Evolutionary conservation across 2,329 filamentous ascomycete genomes (phyloP).

Genomic region (Juglanconis sp.): DNA sequence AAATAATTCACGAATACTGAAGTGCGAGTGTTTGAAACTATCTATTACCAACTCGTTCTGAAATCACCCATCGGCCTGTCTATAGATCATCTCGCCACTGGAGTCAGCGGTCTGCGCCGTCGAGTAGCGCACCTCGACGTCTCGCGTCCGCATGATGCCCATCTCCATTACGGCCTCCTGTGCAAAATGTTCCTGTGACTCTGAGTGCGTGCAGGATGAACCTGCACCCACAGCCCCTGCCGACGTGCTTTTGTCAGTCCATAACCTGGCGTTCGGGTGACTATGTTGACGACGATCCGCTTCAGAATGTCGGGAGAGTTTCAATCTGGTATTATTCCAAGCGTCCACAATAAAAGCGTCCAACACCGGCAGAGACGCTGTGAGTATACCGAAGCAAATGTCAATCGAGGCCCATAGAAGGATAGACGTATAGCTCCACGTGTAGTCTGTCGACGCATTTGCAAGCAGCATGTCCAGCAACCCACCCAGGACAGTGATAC

Average conservation of each 20-base stretch:
- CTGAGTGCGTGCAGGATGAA: neutral
- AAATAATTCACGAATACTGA: no score
- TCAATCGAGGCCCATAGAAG: constrained; percentile 27
- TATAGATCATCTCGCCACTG: neutral
- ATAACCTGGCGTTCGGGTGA: neutral
- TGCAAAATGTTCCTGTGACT: neutral
- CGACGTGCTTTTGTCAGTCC: neutral
- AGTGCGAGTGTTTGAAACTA: no score
- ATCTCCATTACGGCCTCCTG: neutral
- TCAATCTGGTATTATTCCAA: constrained; percentile 12
- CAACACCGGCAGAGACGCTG: constrained; percentile 29
- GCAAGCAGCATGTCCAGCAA: neutral
- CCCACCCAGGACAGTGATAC: constrained; percentile 25
- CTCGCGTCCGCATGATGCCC: neutral
- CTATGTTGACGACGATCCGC: neutral
- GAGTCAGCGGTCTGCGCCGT: neutral
- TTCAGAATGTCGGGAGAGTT: neutral
- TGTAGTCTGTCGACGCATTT: constrained; percentile 6
- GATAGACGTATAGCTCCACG: constrained; percentile 22
- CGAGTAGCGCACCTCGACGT: neutral
- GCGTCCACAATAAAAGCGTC: constrained; percentile 21
- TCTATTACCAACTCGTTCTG: neutral
- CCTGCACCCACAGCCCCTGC: neutral
- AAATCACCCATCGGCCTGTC: no score
- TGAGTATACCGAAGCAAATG: constrained; percentile 26